A percentile compares a stretch with the other conserved stretches of the same genome.
phyloP scores from a whole-genome alignment of 2,329 filamentous ascomycete species.

The Lachnellula cervina region DNA sequence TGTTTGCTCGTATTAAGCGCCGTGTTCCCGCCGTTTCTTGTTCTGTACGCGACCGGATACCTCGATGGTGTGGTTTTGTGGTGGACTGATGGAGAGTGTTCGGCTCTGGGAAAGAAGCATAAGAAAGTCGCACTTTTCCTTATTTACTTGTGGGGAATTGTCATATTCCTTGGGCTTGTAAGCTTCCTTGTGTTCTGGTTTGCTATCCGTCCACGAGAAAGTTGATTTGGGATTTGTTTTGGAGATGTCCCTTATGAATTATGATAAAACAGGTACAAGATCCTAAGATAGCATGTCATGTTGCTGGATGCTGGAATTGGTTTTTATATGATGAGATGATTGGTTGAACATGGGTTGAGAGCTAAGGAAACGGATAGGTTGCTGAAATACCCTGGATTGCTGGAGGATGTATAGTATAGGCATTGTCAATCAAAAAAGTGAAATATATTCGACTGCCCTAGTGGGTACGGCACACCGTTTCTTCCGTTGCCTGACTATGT shows the following conservation, averaged over 20 bases:
- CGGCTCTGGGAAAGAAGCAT: conserved; percentile 19
- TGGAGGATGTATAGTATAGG: too few species aligned
- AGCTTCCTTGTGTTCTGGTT: conserved; percentile 18
- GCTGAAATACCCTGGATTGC: too few species aligned
- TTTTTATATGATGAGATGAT: too few species aligned
- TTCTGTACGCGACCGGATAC: conserved; percentile 22
- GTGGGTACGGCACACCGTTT: too few species aligned
- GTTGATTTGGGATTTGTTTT: neutral
- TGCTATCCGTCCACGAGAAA: neutral
- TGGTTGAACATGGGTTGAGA: too few species aligned
- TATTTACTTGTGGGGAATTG: conserved; percentile 15
- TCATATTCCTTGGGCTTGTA: conserved; percentile 16
- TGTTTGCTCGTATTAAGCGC: conserved; percentile 22
- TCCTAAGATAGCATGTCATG: too few species aligned
- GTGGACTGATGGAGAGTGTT: conserved; percentile 23
- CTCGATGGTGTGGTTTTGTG: conserved; percentile 25
- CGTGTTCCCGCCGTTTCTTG: conserved; percentile 26
- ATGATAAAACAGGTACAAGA: too few species aligned
- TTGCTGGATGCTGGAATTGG: too few species aligned
- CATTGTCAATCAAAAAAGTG: too few species aligned
- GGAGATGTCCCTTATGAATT: neutral
- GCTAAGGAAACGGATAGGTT: too few species aligned
- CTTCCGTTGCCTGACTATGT: too few species aligned
- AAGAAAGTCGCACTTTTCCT: conserved; percentile 22
- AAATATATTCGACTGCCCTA: too few species aligned